Evolutionary conservation across 2,329 filamentous ascomycete genomes (phyloP), one percentile per base, ranked within the genome.

Genomic region (Aspergillus felis): DNA sequence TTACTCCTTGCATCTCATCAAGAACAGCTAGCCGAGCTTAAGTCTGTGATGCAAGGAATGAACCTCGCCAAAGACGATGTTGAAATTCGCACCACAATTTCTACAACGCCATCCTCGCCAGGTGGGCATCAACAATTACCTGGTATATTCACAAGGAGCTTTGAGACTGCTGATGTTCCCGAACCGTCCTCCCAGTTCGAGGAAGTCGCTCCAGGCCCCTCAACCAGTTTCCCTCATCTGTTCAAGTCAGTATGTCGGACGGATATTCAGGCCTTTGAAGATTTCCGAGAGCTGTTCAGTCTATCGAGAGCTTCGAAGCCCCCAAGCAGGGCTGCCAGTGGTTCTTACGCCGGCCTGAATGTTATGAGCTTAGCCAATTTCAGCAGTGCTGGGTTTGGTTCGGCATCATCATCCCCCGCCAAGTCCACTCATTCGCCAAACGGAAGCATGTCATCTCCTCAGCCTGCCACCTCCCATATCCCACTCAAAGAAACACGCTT

Each of bases 31-130:
- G 83, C 89, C 2, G 90, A 97, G 73, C 84, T 99, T 61, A 99
- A 99, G 76, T 81, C 84, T 22, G 91, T 97, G 61, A 91, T 99
- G 86, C 92, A 96, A 75, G 87, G 88, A 66, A 90, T 97, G 86
- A 81, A 84, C 12, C 86, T 91, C 64, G 65, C 70, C 27, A 83
- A 82, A 59, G 90, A 94, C 64, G 89, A 95, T 64, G 82, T 84
- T 63, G 83, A 87, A 51, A 86, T 82, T 48, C 84, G 84, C 56
- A 82, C 86, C n/a, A 89, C 90, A 9, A 73, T 77, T 20, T 86
- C 85, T 14, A 83, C 83, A 1, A 84, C 89, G 8, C 92, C 92
- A 1, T 91, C 91, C 0, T 96, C 93, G 1, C 92, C 93, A 0
- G 88, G 87, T 8, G 79, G 88, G 51, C 74, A 74, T 1, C 76